Base-by-base conservation (phyloP, 1,284 basidiomycete genomes). In the Pseudozyma thailandica region DNA sequence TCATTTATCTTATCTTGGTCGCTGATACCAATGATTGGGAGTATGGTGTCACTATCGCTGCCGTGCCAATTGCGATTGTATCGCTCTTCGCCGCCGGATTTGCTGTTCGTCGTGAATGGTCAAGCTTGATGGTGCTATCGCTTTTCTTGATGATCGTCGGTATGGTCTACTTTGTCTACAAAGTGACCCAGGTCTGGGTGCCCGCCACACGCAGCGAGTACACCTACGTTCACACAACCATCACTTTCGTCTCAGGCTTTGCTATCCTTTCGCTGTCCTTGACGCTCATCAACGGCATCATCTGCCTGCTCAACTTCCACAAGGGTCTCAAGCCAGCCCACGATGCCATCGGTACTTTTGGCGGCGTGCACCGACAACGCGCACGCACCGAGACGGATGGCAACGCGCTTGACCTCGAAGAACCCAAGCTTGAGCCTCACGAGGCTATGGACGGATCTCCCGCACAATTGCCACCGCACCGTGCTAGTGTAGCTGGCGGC, bases 1-100 rank as follows among this genome's bases (percentile, higher is more conserved):
- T 74, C 8, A 71, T 77, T 43, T 79, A 76, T 41, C 59, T 79
- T 9, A 79, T 79, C 50, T 53, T 79, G 3, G 73, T 79, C n/a
- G 70, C 65, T 5, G 35, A 73, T 8, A 70, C 62, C 7, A 59
- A 59, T 35, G 62, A 74, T 31, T 75, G 63, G 63, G 68, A 71
- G 56, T 78, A 72, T 38, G 74, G 44, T 10, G 57, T 79, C 15
- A 79, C 78, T 15, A 74, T 79, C 27, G 78, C 78, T 1, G 78
- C 78, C 5, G 62, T 79, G 3, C 78, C 78, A 0, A 52, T 72
- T 9, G 72, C 74, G 13, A 47, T 78, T 10, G 64, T 73, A 3
- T 35, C 74, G 27, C 59, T 79, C 13, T 66, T 79, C n/a, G 43
- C 65, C 4, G 65, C 74, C 2, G 76, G 65, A 1, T 68, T 78